Percentiles rank a stretch among this genome's conserved stretches.
These are phyloP conservation scores for Boeremia exigua DNA, from an alignment of 2,329 filamentous ascomycete genomes.

Conservation along the genomic window DNA sequence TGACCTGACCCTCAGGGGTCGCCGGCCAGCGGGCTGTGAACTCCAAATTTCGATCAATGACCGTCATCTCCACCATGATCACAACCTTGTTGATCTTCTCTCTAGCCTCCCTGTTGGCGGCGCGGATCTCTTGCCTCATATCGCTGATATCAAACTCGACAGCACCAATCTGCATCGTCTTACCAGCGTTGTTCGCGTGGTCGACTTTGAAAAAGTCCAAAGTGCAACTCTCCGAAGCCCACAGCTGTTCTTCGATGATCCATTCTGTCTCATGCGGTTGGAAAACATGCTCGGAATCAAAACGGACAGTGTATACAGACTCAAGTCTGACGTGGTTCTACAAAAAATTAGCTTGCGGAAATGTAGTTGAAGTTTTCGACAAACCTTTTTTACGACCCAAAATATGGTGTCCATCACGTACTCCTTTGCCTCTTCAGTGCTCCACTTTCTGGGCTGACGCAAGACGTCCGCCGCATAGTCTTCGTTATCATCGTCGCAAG, in stretches of 20 bases:
- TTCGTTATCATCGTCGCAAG: background rate
- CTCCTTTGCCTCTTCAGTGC: background rate
- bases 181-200: slow-evolving; percentile 17
- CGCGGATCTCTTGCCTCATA: background rate
- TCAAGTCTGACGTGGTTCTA: background rate
- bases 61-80: slow-evolving; percentile 19
- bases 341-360: background rate
- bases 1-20: background rate
- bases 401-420: slow-evolving; percentile 17
- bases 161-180: slow-evolving; percentile 13
- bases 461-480: slow-evolving; percentile 6
- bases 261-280: background rate
- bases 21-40: slow-evolving; percentile 22
- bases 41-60: slow-evolving; percentile 23
- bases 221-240: slow-evolving; percentile 16
- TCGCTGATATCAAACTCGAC: slow-evolving; percentile 18
- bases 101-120: background rate
- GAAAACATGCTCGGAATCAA: slow-evolving; percentile 1
- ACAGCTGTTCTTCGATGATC: slow-evolving; percentile 12
- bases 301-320: slow-evolving; percentile 3
- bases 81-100: background rate
- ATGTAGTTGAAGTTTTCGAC: no score
- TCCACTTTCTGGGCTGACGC: background rate
- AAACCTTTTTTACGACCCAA: slow-evolving; percentile 25
- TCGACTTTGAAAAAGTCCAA: slow-evolving; percentile 16